Base-by-base conservation (phyloP, 2,329 filamentous ascomycete genomes). In the Colletotrichum gloeosporioides region DNA sequence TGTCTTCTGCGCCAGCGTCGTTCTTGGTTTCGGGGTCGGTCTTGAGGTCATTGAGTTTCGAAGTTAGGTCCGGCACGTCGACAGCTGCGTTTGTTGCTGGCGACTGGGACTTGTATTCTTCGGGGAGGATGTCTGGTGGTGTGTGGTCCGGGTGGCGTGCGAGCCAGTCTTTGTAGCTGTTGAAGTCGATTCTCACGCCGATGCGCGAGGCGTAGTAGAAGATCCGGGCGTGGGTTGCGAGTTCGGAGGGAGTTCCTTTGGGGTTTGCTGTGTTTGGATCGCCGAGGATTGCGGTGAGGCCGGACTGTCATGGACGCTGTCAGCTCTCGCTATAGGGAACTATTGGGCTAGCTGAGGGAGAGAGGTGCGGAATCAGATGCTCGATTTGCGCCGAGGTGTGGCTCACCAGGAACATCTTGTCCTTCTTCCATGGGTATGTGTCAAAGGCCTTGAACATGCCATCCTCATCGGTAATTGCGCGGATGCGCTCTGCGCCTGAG, bases 81-180 rank as follows among this genome's bases (percentile, higher is more conserved):
- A 63, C 3, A 49, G 39, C 77, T 77, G 68, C 70, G 49, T 57
- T 25, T 10, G 29, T 63, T 53, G 16, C 9, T 32, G 70, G 8
- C 36, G 53, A 36, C 22, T 36, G 34, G 3, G 65, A 34, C 39
- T 77, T 62, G 78, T 85, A 83, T 74, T 83, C 82, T 16, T 83
- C 80, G 12, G 86, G 85, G 29, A 87, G 80, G 72, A 85, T 79
- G 76, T 86, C 82, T 12, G 84, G 85, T 5, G 83, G 73, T 0
- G 76, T 77, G 72, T 86, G 82, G 6, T 82, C 80, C 2, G 84
- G 82, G 65, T 85, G 79, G 25, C 76, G 68, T 27, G 82, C 82
- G 16, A 92, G 84, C 92, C 94, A 96, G 36, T 86, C 83, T 81
- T 93, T 93, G 86, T 96, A 97, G 67, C 86, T 85, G 69, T 90